Conservation (phyloP, 192 early-diverging fungal species). For the Linnemannia zychae region DNA sequence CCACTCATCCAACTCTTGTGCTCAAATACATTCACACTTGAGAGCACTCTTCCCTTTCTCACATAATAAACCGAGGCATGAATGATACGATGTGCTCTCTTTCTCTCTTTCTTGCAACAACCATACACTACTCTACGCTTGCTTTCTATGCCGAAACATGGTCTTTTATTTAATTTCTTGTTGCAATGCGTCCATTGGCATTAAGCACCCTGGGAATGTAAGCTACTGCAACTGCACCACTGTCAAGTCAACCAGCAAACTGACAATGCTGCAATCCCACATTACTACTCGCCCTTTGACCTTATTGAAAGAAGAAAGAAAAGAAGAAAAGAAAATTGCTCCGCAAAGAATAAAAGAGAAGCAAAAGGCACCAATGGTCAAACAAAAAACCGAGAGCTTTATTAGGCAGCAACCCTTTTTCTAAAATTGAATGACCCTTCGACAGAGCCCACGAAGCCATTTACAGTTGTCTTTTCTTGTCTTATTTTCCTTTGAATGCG, state of each 20-base stretch:
- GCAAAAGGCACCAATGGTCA: not conserved
- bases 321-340: not conserved
- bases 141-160: not conserved
- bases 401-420: constrained; percentile 1
- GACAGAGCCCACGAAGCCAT: not conserved
- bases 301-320: not conserved
- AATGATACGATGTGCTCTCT: not conserved
- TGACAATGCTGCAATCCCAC: too few species aligned
- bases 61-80: constrained; percentile 8
- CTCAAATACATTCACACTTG: too few species aligned
- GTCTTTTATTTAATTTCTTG: too few species aligned
- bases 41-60: not conserved
- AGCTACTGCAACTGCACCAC: too few species aligned
- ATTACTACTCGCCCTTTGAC: too few species aligned
- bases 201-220: too few species aligned
- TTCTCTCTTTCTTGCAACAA: not conserved
- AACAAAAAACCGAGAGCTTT: not conserved
- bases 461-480: not conserved
- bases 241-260: too few species aligned
- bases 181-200: too few species aligned
- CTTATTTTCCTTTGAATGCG: not conserved
- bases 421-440: not conserved
- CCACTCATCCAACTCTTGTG: not conserved
- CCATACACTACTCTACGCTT: not conserved
- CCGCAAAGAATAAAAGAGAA: not conserved